Conservation (phyloP, 768 basidiomycete species). For the Leccinum imitatum region DNA sequence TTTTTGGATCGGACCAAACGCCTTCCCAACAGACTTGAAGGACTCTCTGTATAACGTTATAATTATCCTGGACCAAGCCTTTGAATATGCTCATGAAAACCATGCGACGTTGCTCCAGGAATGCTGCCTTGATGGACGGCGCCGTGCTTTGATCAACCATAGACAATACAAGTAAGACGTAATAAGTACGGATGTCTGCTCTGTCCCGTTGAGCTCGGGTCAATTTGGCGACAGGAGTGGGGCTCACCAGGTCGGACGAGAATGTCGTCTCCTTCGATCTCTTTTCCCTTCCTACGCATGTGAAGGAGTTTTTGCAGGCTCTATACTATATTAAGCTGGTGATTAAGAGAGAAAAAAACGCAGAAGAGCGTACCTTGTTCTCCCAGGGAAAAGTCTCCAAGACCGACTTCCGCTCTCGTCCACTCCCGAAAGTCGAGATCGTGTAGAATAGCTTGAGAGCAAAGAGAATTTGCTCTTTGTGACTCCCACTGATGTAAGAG, state of each 20-base stretch:
- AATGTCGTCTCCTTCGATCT: slow-evolving; percentile 36
- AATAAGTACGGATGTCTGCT: slow-evolving; percentile 72
- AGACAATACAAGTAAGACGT: slow-evolving; percentile 69
- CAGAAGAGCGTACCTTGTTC: slow-evolving; percentile 51
- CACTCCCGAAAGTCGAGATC: slow-evolving; percentile 64
- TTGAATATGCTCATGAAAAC: slow-evolving; percentile 70
- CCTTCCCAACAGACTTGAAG: slow-evolving; percentile 77
- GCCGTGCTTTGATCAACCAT: slow-evolving; percentile 55
- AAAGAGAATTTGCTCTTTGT: slow-evolving; percentile 65
- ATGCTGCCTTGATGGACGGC: slow-evolving; percentile 55
- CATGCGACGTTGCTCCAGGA: slow-evolving; percentile 72
- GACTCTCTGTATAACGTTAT: slow-evolving; percentile 55
- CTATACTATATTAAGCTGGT: slow-evolving; percentile 35
- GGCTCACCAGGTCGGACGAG: slow-evolving; percentile 57
- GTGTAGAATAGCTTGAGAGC: slow-evolving; percentile 63
- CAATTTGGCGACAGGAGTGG: not conserved
- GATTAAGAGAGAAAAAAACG: not conserved
- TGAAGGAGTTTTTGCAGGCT: slow-evolving; percentile 62
- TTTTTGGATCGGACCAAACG: slow-evolving; percentile 70
- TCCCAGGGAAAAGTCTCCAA: slow-evolving; percentile 79
- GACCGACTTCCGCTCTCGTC: slow-evolving; percentile 59
- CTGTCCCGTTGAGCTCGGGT: slow-evolving; percentile 4
- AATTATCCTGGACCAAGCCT: slow-evolving; percentile 65
- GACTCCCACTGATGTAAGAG: slow-evolving; percentile 57
- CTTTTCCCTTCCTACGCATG: slow-evolving; percentile 74